These are phyloP conservation scores for Elsinoe arachidis DNA, from an alignment of 2,329 filamentous ascomycete genomes.

Conservation along the genomic window DNA sequence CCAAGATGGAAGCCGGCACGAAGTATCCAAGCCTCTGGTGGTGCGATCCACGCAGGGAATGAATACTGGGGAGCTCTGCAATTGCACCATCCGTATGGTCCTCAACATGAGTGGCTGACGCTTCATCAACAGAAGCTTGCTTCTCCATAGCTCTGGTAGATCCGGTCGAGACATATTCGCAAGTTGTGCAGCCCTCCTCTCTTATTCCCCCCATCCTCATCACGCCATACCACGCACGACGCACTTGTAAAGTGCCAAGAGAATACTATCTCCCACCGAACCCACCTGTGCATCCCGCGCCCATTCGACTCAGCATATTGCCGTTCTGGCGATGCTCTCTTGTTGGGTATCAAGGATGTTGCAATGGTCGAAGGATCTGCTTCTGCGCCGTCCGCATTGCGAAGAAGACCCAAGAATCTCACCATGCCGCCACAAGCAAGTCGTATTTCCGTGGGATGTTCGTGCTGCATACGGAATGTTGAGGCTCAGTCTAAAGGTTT, in stretches of 20 bases:
- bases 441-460: background rate
- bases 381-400: background rate
- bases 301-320: background rate
- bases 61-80: too few relatives aligned
- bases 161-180: background rate
- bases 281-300: background rate
- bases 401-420: background rate
- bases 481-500: background rate
- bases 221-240: background rate
- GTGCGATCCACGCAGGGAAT: too few relatives aligned
- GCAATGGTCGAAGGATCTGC: background rate
- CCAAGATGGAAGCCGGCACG: too few relatives aligned
- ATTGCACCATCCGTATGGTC: background rate
- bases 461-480: too few relatives aligned
- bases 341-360: background rate
- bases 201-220: background rate
- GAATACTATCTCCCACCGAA: background rate
- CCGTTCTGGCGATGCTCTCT: background rate
- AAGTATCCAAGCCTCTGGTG: too few relatives aligned
- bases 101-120: background rate
- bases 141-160: background rate
- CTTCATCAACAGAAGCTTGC: background rate
- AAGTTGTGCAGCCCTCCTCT: background rate
- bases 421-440: background rate
- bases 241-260: background rate